Conservation (phyloP, 441 rosid genomes). For the Eruca vesicaria region DNA sequence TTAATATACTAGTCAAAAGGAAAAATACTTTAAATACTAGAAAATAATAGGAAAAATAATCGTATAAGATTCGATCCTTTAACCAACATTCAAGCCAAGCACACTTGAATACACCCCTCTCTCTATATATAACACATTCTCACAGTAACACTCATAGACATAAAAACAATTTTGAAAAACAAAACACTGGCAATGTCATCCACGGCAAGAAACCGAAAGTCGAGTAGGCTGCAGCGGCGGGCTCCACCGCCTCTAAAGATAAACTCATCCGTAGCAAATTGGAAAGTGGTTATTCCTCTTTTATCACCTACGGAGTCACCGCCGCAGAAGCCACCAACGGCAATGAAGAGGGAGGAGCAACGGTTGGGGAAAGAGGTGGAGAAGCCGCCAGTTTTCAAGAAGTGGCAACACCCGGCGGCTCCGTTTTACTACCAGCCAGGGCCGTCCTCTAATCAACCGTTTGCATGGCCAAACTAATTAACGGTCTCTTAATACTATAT, state of each 20-base stretch:
- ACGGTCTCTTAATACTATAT: not conserved
- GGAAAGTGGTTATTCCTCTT: slow-evolving; percentile 91
- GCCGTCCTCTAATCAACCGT: slow-evolving; percentile 41
- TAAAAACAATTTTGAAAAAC: not conserved
- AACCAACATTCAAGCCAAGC: slow-evolving; percentile 1
- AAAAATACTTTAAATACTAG: slow-evolving; percentile 4
- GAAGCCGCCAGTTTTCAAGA: slow-evolving; percentile 51
- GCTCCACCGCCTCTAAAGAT: slow-evolving; percentile 69
- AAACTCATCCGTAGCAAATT: slow-evolving; percentile 42
- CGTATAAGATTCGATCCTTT: slow-evolving; percentile 29
- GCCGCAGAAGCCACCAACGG: slow-evolving; percentile 38
- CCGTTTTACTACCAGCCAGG: slow-evolving; percentile 62
- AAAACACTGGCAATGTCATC: slow-evolving; percentile 44
- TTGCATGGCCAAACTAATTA: slow-evolving; percentile 42
- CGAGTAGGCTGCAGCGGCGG: slow-evolving; percentile 73
- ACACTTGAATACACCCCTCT: not conserved
- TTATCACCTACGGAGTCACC: slow-evolving; percentile 72
- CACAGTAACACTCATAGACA: not conserved
- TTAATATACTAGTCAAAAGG: slow-evolving; percentile 13
- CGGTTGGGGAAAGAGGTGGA: slow-evolving; percentile 36
- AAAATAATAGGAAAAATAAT: not conserved
- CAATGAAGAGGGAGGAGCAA: slow-evolving; percentile 27
- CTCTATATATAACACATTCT: not conserved
- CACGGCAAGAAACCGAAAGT: slow-evolving; percentile 30
- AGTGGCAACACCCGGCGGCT: slow-evolving; percentile 93